Evolutionary conservation across 805 yeast genomes (phyloP), one percentile per base, ranked within the genome.

Genomic region (Kluyveromyces starmeri): DNA sequence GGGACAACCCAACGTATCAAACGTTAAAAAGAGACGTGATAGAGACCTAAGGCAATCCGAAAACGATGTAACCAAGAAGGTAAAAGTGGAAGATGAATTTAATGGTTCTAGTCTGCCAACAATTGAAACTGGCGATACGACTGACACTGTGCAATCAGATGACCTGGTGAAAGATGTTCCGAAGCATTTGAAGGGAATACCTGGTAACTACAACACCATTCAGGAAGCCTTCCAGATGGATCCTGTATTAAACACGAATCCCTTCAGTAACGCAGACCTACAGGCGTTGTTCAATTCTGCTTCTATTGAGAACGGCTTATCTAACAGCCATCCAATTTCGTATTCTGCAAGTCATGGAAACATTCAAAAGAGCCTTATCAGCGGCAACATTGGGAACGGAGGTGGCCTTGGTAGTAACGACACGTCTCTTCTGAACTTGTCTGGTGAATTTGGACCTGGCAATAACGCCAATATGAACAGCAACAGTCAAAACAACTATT

Each of bases 151-250:
- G 4, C 33, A 20, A 7, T 20, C 33, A n/a, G 33, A 30, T 9
- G 26, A 30, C 9, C 5, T 30, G 16, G 25, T 30, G 11, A 20
- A 30, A 18, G 33, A 30, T n/a, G 33, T 30, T 5, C 33, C 33
- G 12, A 30, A 30, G 16, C 26, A 30, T 21, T 14, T 30, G 17
- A 30, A 30, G 12, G 33, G 20, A 13, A 21, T 21, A 11, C 33
- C 33, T 7, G 34, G 36, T 3, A 34, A 31, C 20, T 32, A 34
- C 9, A 31, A 32, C 7, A 37, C 37, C 3, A 30, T 23, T 13
- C 40, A 17, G 4, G 57, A 49, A 27, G 59, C 59, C 1, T 42
- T 55, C 17, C 55, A 55, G 20, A 37, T 49, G 16, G 61, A 55
- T 34, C 57, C 61, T 4, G 55, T 54, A 5, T 39, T 55, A 28